Base-by-base conservation (phyloP, 441 rosid genomes). In the Capsella rubella region DNA sequence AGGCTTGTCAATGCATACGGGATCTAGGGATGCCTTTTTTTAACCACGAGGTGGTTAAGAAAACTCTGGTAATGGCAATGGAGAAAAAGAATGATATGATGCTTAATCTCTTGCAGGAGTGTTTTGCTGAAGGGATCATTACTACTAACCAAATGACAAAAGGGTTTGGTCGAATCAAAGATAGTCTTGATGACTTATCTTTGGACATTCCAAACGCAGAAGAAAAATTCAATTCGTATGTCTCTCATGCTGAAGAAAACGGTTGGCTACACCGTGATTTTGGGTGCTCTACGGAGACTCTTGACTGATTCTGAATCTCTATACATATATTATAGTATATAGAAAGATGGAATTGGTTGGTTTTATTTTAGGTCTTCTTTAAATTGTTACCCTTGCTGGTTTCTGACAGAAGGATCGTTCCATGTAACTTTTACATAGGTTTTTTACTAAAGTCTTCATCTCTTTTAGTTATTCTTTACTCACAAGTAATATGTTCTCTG, bases 1-100 rank as follows among this genome's bases (percentile, higher is more conserved):
- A 47, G 52, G 52, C 52, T 47, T 49, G 52, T 49, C 52, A 18
- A 49, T 49, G 52, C 52, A 18, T 49, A 49, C 52, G 28, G 0
- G 52, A 49, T 18, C 52, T 49, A 49, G 52, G 28, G 10, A 49
- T 49, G 27, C 52, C 52, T 2, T 49, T 49, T 49, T 47, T 49
- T 49, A 49, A 49, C 52, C 52, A 49, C 2, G 52, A 49, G 52
- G 52, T 8, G 12, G 28, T 18, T 49, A 49, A 49, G 52, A 49
- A 49, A 15, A 4, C 52, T 49, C 1, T 49, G 52, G 52, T 49
- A 18, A 49, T 49, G 28, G 52, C 52, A 4, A 49, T 49, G 52
- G 52, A 49, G 52, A 49, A 49, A 27, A 49, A 49, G 27, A 49
- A 49, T 2, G 52, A 49, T 9, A 5, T 27, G 12, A 49, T 49